Evolutionary conservation across 768 basidiomycete species (phyloP).

Genomic region (Tulasnella sp.): DNA sequence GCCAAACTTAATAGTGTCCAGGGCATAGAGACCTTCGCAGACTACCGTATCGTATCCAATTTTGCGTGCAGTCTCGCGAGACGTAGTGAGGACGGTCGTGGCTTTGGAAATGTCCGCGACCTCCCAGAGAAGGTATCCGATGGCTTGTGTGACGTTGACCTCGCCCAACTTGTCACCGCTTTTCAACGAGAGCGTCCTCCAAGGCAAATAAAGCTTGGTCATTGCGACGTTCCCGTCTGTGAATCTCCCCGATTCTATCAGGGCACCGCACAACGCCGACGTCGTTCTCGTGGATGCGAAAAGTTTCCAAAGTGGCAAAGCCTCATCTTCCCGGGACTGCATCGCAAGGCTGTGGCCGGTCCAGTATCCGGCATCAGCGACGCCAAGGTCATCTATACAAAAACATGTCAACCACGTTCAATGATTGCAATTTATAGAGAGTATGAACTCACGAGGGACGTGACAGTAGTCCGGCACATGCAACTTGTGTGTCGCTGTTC

Average conservation of each 20-base stretch:
- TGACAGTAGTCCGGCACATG: not conserved
- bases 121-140: not conserved
- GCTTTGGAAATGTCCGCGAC: not conserved
- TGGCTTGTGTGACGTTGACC: not conserved
- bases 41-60: not conserved
- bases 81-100: not conserved
- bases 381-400: not conserved
- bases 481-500: not conserved
- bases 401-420: not conserved
- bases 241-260: not conserved
- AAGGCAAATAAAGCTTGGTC: not conserved
- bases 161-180: not conserved
- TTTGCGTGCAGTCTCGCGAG: not conserved
- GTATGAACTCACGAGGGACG: not conserved
- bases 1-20: not conserved
- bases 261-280: not conserved
- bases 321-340: not conserved
- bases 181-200: not conserved
- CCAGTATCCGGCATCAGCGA: not conserved
- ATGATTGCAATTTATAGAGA: not conserved
- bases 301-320: not conserved
- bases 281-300: not conserved
- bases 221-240: not conserved
- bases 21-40: not conserved
- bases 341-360: not conserved